Percentiles rank a stretch among this genome's conserved stretches.
Evolutionary conservation across 306 rosid species (phyloP).

Genomic region (Hippophae tibetana): DNA sequence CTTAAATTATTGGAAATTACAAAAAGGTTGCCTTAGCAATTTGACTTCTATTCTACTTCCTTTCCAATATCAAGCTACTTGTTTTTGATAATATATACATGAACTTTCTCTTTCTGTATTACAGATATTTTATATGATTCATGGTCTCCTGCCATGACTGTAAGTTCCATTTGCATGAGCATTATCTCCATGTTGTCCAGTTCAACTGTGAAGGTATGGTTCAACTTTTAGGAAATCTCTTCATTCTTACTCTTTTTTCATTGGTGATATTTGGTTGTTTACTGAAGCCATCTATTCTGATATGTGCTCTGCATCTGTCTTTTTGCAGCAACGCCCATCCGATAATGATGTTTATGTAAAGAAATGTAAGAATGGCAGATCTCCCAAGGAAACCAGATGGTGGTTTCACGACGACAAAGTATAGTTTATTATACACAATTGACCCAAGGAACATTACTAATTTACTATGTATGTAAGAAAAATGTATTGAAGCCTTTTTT

Average conservation of each 20-base stretch:
- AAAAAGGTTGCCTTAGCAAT: background rate
- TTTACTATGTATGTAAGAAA: slow-evolving; percentile 4
- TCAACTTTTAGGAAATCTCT: background rate
- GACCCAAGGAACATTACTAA: background rate
- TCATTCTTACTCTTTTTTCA: background rate
- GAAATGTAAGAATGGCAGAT: slow-evolving; percentile 32
- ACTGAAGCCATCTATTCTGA: no score
- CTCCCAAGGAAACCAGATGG: slow-evolving; percentile 41
- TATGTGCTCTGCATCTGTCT: background rate
- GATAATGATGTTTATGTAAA: slow-evolving; percentile 34
- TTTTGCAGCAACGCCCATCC: slow-evolving; percentile 31
- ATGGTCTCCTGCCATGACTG: slow-evolving; percentile 40
- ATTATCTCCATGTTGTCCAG: slow-evolving; percentile 38
- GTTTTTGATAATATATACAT: background rate
- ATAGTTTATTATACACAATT: slow-evolving; percentile 16
- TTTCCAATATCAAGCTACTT: background rate
- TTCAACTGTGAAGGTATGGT: slow-evolving; percentile 29
- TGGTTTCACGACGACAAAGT: slow-evolving; percentile 40
- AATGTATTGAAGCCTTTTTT: background rate
- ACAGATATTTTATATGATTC: slow-evolving; percentile 39
- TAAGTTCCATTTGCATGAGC: slow-evolving; percentile 33
- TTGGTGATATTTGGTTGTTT: background rate
- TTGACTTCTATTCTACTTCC: background rate
- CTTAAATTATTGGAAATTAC: background rate
- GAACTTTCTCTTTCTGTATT: background rate